phyloP scores from a whole-genome alignment of 2,329 filamentous ascomycete species.

The Cladosporium sp. region DNA sequence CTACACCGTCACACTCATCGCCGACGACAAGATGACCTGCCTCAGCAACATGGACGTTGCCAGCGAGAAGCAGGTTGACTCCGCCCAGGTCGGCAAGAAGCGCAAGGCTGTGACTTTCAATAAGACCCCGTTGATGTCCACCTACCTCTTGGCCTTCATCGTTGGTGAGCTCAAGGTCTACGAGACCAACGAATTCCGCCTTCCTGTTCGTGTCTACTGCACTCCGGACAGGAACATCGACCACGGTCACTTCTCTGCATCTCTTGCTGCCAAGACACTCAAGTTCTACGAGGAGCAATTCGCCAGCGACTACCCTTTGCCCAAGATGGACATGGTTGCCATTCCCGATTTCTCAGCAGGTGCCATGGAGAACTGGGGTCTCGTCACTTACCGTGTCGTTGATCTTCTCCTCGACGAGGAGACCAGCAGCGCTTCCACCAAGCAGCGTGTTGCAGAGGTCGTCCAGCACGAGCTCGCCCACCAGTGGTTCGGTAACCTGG shows the following conservation, averaged over 20 bases:
- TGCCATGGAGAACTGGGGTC: conserved; percentile 98
- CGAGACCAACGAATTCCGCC: conserved; percentile 86
- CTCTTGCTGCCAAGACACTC: conserved; percentile 84
- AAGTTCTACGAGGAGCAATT: conserved; percentile 97
- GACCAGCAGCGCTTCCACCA: conserved; percentile 81
- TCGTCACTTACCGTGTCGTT: conserved; percentile 92
- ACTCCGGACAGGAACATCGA: conserved; percentile 88
- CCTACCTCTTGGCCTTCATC: conserved; percentile 91
- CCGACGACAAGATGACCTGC: conserved; percentile 87
- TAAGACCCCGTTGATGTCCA: conserved; percentile 91
- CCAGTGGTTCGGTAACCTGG: conserved; percentile 97
- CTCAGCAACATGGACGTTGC: conserved; percentile 96
- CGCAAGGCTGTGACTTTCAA: conserved; percentile 91
- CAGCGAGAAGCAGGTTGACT: conserved; percentile 71
- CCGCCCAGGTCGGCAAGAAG: conserved; percentile 60
- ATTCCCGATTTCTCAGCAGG: conserved; percentile 95
- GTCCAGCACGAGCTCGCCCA: conserved; percentile 97
- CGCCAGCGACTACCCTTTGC: conserved; percentile 79
- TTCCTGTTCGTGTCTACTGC: conserved; percentile 91
- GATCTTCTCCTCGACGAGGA: conserved; percentile 90
- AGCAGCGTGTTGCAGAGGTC: conserved; percentile 90
- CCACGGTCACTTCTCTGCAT: conserved; percentile 85
- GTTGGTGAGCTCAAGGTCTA: conserved; percentile 92
- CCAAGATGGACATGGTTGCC: conserved; percentile 95
- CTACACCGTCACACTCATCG: conserved; percentile 87